Evolutionary conservation across 345 rosid genomes (phyloP).

Genomic region (Mallotus nudiflorus): DNA sequence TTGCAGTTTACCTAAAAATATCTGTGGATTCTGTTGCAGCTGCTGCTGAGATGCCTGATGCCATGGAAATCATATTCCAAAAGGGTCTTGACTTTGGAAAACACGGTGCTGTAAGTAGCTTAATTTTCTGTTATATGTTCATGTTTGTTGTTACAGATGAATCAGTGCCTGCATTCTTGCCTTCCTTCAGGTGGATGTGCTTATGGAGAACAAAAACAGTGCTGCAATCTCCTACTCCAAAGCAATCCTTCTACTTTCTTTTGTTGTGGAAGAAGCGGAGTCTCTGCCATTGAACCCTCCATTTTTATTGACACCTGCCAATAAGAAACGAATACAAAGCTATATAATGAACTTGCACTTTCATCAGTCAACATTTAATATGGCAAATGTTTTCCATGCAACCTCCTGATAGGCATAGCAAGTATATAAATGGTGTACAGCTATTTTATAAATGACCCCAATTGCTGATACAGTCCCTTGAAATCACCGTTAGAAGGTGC

Average conservation of each 20-base stretch:
- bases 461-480: conserved; percentile 13
- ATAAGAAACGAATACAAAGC: conserved; percentile 51
- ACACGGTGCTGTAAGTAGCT: conserved; percentile 59
- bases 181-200: conserved; percentile 60
- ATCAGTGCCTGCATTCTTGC: not conserved
- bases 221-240: conserved; percentile 61
- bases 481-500: conserved; percentile 7
- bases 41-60: conserved; percentile 70
- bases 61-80: conserved; percentile 69
- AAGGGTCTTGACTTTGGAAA: conserved; percentile 57
- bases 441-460: not conserved
- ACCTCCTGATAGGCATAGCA: conserved; percentile 3
- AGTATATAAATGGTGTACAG: conserved; percentile 25
- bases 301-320: conserved; percentile 46
- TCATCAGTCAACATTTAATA: conserved; percentile 44
- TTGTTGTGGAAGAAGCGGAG: conserved; percentile 59
- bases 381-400: conserved; percentile 18
- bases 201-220: conserved; percentile 48
- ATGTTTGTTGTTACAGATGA: not conserved
- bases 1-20: conserved; percentile 17
- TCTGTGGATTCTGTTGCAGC: conserved; percentile 40
- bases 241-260: conserved; percentile 63
- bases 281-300: conserved; percentile 60
- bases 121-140: not conserved
- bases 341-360: conserved; percentile 57